Base-by-base conservation (phyloP, 2,329 filamentous ascomycete genomes). In the Cladosporium oxysporum region DNA sequence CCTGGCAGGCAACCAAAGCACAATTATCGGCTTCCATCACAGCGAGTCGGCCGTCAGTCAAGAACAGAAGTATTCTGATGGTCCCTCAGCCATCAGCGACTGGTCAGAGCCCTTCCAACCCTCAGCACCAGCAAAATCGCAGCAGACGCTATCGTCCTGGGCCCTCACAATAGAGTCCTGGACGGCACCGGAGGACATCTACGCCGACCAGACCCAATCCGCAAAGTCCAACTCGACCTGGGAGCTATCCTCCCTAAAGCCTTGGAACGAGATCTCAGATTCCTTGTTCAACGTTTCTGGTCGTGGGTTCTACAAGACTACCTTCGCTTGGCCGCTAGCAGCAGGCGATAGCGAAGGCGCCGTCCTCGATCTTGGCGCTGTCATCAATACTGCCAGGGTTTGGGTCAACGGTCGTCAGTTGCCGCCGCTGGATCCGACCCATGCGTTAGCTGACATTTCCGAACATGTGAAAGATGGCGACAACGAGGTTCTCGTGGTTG, bases 1-100 rank as follows among this genome's bases (percentile, higher is more conserved):
- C 2, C 69, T 83, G 3, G 76, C 76, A 26, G 76, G 73, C 0
- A 80, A 81, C 63, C 77, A 83, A 71, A 77, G 76, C 4, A 71
- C 72, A 2, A 77, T 82, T 37, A 70, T 83, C 31, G 79, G 73
- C 6, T 80, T 83, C 68, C 69, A 69, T 50, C 67, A 67, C 65
- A 58, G 64, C 47, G 68, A 69, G 28, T 61, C 65, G 29, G 55
- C 35, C 10, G n/a, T 8, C 47, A 50, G 23, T 41, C 21, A n/a
- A 14, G 41, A 49, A n/a, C 21, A 37, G 6, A 23, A 65, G 10
- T 7, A 18, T n/a, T 21, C 28, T 18, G 5, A 29, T 8, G 3
- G 29, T n/a, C 5, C 28, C 8, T 18, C 50, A 5, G 50, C 16
- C 12, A 21, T 18, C 18, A 55, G 52, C 12, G 52, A 21, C 52